Conservation (phyloP, 1,139 yeast species). For the Blastobotrys indianensis region DNA sequence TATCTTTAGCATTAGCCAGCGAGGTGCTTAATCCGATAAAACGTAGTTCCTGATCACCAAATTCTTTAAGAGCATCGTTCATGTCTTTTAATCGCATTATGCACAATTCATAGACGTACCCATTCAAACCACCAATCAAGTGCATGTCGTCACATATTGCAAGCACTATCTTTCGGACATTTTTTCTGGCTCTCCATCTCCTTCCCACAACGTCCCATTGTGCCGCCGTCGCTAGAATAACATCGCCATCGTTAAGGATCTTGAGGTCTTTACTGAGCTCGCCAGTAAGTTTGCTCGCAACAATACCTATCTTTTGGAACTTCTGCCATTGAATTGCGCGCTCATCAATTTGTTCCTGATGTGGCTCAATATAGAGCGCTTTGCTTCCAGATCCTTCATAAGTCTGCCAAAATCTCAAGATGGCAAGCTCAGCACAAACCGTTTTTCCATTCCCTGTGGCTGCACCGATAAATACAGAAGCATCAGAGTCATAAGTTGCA, state of each 20-base stretch:
- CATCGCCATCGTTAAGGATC: constrained; percentile 51
- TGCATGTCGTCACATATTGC: constrained; percentile 78
- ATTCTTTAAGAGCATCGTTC: constrained; percentile 42
- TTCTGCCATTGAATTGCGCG: constrained; percentile 49
- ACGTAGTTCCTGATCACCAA: constrained; percentile 35
- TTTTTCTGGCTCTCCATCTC: constrained; percentile 63
- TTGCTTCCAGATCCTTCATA: constrained; percentile 48
- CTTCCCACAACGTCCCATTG: constrained; percentile 70
- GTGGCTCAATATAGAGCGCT: constrained; percentile 62
- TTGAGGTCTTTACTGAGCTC: constrained; percentile 53
- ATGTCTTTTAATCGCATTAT: constrained; percentile 69
- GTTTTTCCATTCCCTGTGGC: constrained; percentile 77
- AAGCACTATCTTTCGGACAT: constrained; percentile 61
- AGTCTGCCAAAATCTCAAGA: constrained; percentile 60
- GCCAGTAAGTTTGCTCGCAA: constrained; percentile 55
- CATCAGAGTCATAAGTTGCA: constrained; percentile 52
- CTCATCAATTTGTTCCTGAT: constrained; percentile 48
- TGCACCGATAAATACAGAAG: constrained; percentile 59
- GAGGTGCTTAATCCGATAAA: constrained; percentile 65
- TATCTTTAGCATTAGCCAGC: constrained; percentile 65
- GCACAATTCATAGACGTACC: constrained; percentile 61
- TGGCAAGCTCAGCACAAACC: constrained; percentile 63
- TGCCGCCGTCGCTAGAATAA: constrained; percentile 71
- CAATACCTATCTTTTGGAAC: constrained; percentile 36
- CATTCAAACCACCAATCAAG: constrained; percentile 50